phyloP scores from a whole-genome alignment of 2,329 filamentous ascomycete genomes.

The Penicillium sumatraense region DNA sequence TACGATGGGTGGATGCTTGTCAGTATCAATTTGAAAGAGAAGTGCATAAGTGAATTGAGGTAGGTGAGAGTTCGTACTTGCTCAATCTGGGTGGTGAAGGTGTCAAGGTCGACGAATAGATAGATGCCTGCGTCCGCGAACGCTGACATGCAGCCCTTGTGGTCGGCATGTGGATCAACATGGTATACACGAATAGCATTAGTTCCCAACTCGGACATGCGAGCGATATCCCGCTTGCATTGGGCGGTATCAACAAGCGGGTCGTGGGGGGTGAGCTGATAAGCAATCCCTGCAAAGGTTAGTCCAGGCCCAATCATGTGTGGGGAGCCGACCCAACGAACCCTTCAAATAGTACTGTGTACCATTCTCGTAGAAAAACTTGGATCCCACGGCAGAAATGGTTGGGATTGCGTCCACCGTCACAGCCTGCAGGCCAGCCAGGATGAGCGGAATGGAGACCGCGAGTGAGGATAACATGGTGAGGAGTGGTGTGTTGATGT shows the following conservation, averaged over 20 bases:
- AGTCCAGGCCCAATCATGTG: neutral
- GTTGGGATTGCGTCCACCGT: conserved; percentile 54
- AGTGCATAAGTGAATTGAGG: neutral
- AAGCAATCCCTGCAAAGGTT: conserved; percentile 68
- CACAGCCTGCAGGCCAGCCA: conserved; percentile 33
- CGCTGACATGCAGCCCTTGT: conserved; percentile 78
- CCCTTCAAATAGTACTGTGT: conserved; percentile 85
- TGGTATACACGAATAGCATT: conserved; percentile 90
- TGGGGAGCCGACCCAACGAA: conserved; percentile 37
- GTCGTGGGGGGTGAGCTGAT: conserved; percentile 69
- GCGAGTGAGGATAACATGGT: conserved; percentile 28
- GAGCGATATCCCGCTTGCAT: conserved; percentile 72
- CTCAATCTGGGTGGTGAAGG: conserved; percentile 50
- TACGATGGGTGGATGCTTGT: conserved; percentile 36
- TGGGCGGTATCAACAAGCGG: conserved; percentile 77
- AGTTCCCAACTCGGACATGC: conserved; percentile 80
- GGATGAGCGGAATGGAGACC: conserved; percentile 27
- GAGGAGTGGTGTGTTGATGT: conserved; percentile 11
- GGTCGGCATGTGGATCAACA: conserved; percentile 72
- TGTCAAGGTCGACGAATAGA: conserved; percentile 76
- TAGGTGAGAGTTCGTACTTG: conserved; percentile 33
- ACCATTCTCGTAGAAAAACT: conserved; percentile 83
- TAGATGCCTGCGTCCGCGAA: conserved; percentile 84
- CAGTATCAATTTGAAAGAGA: neutral
- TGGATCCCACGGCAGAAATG: conserved; percentile 71